Evolutionary conservation across 2,329 filamentous ascomycete species (phyloP).

Genomic region (Colletotrichum sp.): DNA sequence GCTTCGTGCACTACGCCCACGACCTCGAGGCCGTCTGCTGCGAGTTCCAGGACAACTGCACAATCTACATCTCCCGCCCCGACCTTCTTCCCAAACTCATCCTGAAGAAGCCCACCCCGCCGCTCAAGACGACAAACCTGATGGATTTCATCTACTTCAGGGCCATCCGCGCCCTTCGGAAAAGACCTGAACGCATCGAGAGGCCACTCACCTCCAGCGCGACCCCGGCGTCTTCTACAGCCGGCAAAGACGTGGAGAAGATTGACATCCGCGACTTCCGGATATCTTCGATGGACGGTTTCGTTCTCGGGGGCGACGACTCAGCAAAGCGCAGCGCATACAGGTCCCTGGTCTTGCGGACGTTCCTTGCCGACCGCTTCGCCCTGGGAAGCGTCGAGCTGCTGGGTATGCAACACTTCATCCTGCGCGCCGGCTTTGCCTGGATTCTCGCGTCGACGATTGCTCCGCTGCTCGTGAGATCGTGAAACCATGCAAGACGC

Average conservation of each 20-base stretch:
- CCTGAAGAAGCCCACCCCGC: constrained; percentile 41
- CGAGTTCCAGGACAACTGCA: constrained; percentile 64
- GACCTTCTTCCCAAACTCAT: constrained; percentile 53
- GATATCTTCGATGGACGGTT: constrained; percentile 57
- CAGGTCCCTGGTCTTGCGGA: constrained; percentile 37
- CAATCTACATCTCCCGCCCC: constrained; percentile 60
- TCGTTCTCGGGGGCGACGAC: constrained; percentile 41
- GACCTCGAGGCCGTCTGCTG: constrained; percentile 66
- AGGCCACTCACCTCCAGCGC: constrained; percentile 45
- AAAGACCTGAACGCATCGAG: constrained; percentile 43
- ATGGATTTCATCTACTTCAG: constrained; percentile 47
- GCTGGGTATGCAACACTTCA: constrained; percentile 35
- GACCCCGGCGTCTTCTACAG: neutral
- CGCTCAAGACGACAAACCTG: constrained; percentile 36
- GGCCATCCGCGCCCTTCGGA: constrained; percentile 48
- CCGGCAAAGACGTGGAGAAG: constrained; percentile 12
- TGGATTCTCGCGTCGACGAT: constrained; percentile 32
- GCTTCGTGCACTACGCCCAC: constrained; percentile 67
- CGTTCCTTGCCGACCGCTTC: constrained; percentile 50
- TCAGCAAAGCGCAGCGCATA: constrained; percentile 36
- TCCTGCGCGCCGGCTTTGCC: constrained; percentile 34
- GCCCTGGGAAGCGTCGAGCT: constrained; percentile 40
- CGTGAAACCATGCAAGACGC: neutral
- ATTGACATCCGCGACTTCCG: constrained; percentile 52
- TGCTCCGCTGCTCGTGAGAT: neutral